These are phyloP conservation scores for Scutellaria minor DNA, from an alignment of 257 asterid genomes.

Conservation along the genomic window DNA sequence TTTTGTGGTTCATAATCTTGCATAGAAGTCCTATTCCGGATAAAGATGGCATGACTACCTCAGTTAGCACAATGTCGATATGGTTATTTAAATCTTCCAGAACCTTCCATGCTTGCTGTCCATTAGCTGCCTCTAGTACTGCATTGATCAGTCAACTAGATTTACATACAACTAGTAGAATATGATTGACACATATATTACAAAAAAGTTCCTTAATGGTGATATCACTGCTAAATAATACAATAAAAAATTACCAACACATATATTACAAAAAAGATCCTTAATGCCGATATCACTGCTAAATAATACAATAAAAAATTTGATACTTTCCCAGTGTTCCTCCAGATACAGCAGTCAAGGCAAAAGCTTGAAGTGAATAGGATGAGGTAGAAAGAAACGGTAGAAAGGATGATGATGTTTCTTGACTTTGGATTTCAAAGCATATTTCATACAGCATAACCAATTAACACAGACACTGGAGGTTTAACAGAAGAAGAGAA, in stretches of 20 bases:
- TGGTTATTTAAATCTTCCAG: conserved; percentile 74
- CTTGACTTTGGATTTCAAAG: conserved; percentile 1
- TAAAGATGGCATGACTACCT: conserved; percentile 77
- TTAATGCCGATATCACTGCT: background rate
- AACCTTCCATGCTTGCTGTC: conserved; percentile 88
- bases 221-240: background rate
- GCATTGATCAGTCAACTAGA: conserved; percentile 39
- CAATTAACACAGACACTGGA: background rate
- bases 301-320: background rate
- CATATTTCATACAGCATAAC: conserved; percentile 5
- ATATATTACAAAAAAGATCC: conserved; percentile 21
- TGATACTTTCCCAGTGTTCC: background rate
- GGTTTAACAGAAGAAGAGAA: background rate
- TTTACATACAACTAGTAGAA: conserved; percentile 18
- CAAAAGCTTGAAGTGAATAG: background rate
- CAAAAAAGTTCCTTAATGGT: conserved; percentile 8
- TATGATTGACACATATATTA: conserved; percentile 24
- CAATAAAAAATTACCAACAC: conserved; percentile 1
- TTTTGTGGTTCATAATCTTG: conserved; percentile 85
- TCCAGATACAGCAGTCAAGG: conserved; percentile 23
- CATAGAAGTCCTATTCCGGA: conserved; percentile 78
- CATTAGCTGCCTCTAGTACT: conserved; percentile 81
- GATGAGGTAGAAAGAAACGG: background rate
- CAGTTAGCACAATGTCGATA: conserved; percentile 78
- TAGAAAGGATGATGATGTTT: conserved; percentile 1